Evolutionary conservation across 1,284 basidiomycete genomes (phyloP), one percentile per base, ranked within the genome.

Genomic region (Pyrrhoderma lamaoense): DNA sequence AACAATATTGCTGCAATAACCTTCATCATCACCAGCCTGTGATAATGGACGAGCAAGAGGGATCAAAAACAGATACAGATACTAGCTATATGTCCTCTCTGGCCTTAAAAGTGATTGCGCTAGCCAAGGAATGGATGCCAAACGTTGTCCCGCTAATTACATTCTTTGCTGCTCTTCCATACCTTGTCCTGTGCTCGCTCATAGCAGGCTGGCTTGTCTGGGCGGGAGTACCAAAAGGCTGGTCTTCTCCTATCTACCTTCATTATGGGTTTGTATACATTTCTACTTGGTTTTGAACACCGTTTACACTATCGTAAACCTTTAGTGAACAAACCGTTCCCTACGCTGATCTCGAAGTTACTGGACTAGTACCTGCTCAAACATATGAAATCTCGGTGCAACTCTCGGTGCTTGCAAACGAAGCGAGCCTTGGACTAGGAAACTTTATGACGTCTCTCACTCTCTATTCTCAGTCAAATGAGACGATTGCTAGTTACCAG

Each of bases 401-500:
- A 49, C 69, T 90, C n/a, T 64, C 67, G 18, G 69, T 90, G 2
- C 88, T 88, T 11, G 70, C 77, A 1, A 75, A 74, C n/a, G 76
- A 80, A 53, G 65, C 79, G 14, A 90, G 88, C 66, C 69, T 76
- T 58, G 80, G 70, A 2, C 74, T 90, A 0, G 86, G 86, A 23
- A 90, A 90, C 64, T 90, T 90, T 64, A 90, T 90, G 86, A 69
- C 77, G 5, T 74, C 71, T 35, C 62, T 90, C 27, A 77, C 73
- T 0, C 63, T 90, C 11, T 67, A 66, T 2, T 78, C 80, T 0
- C 56, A 69, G 16, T 71, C 71, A 18, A 89, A 89, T 60, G 74
- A 71, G 58, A 84, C 84, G 1, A 63, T 90, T 18, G 66, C 68
- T 40, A 3, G 67, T 69, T 13, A 67, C 75, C 45, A 80, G 85